These are phyloP conservation scores for Globisporangium spiculum DNA, from an alignment of 352 stramenopile species.

Conservation along the genomic window DNA sequence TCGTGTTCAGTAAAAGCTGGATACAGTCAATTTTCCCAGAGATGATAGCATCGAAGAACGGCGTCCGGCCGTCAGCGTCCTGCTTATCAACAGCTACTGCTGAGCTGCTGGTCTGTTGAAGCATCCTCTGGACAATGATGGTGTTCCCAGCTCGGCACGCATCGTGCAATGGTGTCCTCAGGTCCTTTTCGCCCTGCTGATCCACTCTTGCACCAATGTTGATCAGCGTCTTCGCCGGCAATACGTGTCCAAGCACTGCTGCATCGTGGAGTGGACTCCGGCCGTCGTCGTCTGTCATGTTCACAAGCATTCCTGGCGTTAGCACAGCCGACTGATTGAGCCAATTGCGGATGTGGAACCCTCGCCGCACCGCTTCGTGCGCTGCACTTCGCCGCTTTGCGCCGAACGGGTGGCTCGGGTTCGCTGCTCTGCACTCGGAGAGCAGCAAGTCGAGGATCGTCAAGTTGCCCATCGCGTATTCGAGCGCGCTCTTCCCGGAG, in stretches of 20 bases:
- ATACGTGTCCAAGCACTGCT: slow-evolving; percentile 3
- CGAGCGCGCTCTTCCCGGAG: slow-evolving; percentile 15
- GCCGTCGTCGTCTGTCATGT: slow-evolving; percentile 16
- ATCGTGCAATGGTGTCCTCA: slow-evolving; percentile 11
- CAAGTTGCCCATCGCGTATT: slow-evolving; percentile 15
- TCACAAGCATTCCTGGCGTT: slow-evolving; percentile 18
- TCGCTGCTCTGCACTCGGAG: slow-evolving; percentile 2
- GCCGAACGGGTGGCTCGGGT: slow-evolving; percentile 16
- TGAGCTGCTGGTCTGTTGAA: background rate
- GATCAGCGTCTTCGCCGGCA: slow-evolving; percentile 12
- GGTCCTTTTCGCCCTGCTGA: background rate
- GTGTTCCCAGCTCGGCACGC: slow-evolving; percentile 5
- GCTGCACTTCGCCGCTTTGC: slow-evolving; percentile 17
- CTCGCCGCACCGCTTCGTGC: slow-evolving; percentile 25
- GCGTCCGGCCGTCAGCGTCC: slow-evolving; percentile 7
- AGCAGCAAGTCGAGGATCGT: slow-evolving; percentile 15
- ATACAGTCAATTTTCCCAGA: slow-evolving; percentile 17
- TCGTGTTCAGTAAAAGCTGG: slow-evolving; percentile 15
- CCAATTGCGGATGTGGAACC: slow-evolving; percentile 25
- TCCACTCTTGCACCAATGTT: slow-evolving; percentile 6
- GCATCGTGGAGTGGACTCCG: slow-evolving; percentile 13
- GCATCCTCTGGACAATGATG: slow-evolving; percentile 3
- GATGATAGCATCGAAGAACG: slow-evolving; percentile 24
- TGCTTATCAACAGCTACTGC: background rate
- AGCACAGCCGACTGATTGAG: slow-evolving; percentile 17